Conservation (phyloP, 208 protist species). For the Acanthamoeba triangularis region DNA sequence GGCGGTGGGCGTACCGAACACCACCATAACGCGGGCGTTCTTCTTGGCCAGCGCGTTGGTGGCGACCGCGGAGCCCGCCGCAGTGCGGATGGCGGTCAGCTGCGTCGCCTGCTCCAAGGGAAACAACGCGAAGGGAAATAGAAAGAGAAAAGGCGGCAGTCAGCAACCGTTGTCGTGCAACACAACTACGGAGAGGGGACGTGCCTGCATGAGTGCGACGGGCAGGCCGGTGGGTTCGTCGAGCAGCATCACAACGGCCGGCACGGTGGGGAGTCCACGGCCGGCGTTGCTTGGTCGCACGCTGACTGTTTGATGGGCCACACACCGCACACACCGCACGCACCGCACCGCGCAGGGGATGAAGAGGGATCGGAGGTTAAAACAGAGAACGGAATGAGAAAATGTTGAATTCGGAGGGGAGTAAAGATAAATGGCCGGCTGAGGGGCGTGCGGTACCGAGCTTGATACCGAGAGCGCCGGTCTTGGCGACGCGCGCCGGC, state of each 20-base stretch:
- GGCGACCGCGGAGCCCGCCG: conserved; percentile 75
- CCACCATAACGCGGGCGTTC: conserved; percentile 45
- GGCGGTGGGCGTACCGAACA: conserved; percentile 77
- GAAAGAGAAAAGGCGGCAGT: neutral
- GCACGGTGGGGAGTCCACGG: conserved; percentile 74
- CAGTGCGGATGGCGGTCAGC: conserved; percentile 81
- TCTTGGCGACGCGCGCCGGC: conserved; percentile 44
- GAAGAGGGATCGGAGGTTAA: too few relatives aligned
- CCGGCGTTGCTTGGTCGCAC: conserved; percentile 64
- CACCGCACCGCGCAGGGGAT: neutral
- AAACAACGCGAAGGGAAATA: neutral
- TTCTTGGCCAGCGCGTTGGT: conserved; percentile 53
- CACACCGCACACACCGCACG: neutral
- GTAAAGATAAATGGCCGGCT: neutral
- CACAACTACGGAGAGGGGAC: too few relatives aligned
- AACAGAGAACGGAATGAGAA: neutral
- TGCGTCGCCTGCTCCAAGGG: conserved; percentile 64
- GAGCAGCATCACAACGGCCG: conserved; percentile 75
- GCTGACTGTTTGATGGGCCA: neutral
- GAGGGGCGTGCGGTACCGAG: neutral
- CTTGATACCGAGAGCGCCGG: conserved; percentile 35
- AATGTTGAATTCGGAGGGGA: neutral
- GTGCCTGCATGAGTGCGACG: conserved; percentile 60
- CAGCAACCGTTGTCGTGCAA: neutral
- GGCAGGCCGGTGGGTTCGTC: conserved; percentile 76